Percentiles rank a stretch among this genome's conserved stretches.
These are phyloP conservation scores for Aspergillus bertholletiae DNA, from an alignment of 495 filamentous ascomycete species.

Conservation along the genomic window DNA sequence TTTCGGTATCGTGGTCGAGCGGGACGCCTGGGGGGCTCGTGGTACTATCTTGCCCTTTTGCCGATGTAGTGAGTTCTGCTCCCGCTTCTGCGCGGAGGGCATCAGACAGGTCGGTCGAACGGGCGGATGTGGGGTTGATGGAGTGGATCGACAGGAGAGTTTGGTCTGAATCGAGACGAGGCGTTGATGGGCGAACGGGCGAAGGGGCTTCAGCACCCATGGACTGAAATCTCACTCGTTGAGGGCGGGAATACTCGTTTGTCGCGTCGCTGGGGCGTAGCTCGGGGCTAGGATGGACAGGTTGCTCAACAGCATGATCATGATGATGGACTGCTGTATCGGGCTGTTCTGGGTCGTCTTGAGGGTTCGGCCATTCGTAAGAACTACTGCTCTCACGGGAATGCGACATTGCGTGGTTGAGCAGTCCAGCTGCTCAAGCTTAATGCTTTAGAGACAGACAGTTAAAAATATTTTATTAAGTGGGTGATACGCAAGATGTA, in stretches of 20 bases:
- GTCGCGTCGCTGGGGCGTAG: not conserved
- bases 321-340: not conserved
- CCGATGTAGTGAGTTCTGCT: not conserved
- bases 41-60: not conserved
- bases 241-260: not conserved
- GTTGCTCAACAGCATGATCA: not conserved
- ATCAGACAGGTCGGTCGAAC: constrained; percentile 3
- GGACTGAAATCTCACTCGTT: constrained; percentile 17
- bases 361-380: not conserved
- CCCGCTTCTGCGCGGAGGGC: not conserved
- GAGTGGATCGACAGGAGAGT: constrained; percentile 13
- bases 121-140: constrained; percentile 6
- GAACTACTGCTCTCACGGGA: not conserved
- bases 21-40: not conserved
- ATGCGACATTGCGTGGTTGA: not conserved
- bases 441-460: too few species aligned
- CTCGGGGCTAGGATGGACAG: not conserved
- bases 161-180: constrained; percentile 17
- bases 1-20: constrained; percentile 11
- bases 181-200: constrained; percentile 8
- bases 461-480: not conserved
- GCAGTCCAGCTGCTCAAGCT: not conserved
- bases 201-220: constrained; percentile 11
- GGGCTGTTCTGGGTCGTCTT: not conserved
- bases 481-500: not conserved